A percentile compares a stretch with the other conserved stretches of the same genome.
Evolutionary conservation across 1,284 basidiomycete species (phyloP).

Genomic region (Takashimella koratensis): DNA sequence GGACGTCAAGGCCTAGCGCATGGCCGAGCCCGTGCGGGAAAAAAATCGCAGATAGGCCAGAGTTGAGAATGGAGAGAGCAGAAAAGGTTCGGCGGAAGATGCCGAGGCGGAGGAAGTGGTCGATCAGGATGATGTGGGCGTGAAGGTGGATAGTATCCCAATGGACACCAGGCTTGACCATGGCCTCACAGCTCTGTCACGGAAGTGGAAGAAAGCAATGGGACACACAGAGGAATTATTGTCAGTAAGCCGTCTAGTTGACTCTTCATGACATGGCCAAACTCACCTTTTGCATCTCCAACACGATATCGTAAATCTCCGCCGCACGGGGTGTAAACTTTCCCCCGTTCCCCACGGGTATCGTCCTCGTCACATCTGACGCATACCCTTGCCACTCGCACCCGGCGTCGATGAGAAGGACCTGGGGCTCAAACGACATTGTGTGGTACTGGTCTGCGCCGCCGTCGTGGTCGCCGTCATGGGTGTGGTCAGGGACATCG

Average conservation of each 20-base stretch:
- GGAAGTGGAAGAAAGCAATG: too few species aligned
- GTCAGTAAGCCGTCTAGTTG: too few species aligned
- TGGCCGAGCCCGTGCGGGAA: conserved; percentile 88
- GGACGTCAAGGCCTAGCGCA: conserved; percentile 82
- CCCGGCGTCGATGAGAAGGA: conserved; percentile 85
- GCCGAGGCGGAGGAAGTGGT: conserved; percentile 74
- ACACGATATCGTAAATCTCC: conserved; percentile 76
- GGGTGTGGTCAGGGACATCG: conserved; percentile 22
- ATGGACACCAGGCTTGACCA: conserved; percentile 67
- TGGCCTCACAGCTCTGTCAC: conserved; percentile 61
- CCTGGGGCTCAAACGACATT: conserved; percentile 58
- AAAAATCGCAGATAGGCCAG: conserved; percentile 74
- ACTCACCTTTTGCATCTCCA: conserved; percentile 79
- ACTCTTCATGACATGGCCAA: too few species aligned
- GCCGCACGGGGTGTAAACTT: conserved; percentile 73
- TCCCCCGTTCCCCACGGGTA: conserved; percentile 73
- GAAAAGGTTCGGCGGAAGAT: conserved; percentile 65
- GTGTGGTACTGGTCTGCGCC: conserved; percentile 19
- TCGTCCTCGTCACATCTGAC: conserved; percentile 47
- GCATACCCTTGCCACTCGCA: conserved; percentile 71
- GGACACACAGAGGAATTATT: too few species aligned
- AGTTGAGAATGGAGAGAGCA: conserved; percentile 65
- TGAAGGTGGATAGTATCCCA: conserved; percentile 81
- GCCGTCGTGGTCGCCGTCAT: conserved; percentile 26
- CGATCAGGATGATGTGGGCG: conserved; percentile 71